Evolutionary conservation across 768 basidiomycete genomes (phyloP), one percentile per base, ranked within the genome.

Genomic region (Podaxis pistillaris): DNA sequence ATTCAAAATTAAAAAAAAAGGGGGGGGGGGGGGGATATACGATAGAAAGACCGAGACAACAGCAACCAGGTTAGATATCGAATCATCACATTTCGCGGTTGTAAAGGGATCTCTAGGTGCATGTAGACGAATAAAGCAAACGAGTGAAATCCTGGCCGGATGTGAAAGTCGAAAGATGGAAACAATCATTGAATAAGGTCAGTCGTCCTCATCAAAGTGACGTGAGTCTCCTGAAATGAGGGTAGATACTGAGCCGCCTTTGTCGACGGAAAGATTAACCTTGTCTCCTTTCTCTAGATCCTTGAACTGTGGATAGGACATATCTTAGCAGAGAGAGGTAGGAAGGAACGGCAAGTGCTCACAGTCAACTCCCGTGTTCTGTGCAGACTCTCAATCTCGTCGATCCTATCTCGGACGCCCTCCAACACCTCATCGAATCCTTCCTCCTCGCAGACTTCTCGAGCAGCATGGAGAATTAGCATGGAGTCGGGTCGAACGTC

Each of bases 311-410:
- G 15, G 8, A 51, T 38, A 41, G 47, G 36, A 13, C 30, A 17
- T 47, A 12, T 33, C 56, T 30, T 19, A 38, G 41, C 60, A 37
- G 19, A 33, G 7, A 41, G 26, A 53, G 9, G 55, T 60, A 49
- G 51, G 26, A 55, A 30, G 26, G 17, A 41, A 55, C 58, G 53
- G 51, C 47, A 15, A 11, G 62, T 28, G 76, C 83, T 38, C 67
- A 91, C 90, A 47, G 88, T 91, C 64, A 92, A 73, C 73, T 93
- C 90, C 61, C 89, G 76, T 24, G 91, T 93, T 47, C 91, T 81
- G 63, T 91, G 90, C 62, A 94, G 70, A 72, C 88, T 89, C 75
- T 96, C 94, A 68, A 96, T 95, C 73, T 91, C 89, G 72, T 94
- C 90, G 44, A 95, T 86, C 13, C 94, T 80, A 63, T 84, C 84